Base-by-base conservation (phyloP, 1,284 basidiomycete genomes). In the Golubevia pallescens region DNA sequence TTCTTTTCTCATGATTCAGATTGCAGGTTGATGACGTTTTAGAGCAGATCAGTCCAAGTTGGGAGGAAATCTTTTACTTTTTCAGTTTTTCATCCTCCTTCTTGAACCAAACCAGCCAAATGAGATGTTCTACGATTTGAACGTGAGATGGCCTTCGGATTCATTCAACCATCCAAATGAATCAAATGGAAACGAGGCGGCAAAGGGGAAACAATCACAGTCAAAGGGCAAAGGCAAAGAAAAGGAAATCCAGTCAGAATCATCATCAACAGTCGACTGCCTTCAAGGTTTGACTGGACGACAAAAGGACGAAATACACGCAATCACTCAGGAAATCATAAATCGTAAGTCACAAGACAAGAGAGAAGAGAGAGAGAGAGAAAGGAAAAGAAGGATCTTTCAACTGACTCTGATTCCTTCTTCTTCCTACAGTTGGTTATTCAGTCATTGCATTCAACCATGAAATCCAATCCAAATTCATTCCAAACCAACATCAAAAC, bases 361-460 rank as follows among this genome's bases (percentile, higher is more conserved):
- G 20, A 21, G 20, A 21, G 10, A 28, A 56, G 7, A 56, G 54
- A 6, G 0, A 10, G 20, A 7, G 6, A 21, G 54, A 56, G 24
- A 28, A 10, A 56, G 20, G 7, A 5, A 56, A 10, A 7, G 20
- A 7, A 56, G 13, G 54, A 7, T 21, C 74, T 0, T 61, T 60
- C 13, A 64, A 76, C 21, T 74, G 76, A 55, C 68, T 78, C 32
- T 58, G 57, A 5, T 60, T 34, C 19, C 3, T 2, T 32, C 53
- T 53, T 52, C 38, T 32, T 60, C 61, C 8, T 21, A 1, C 53
- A 71, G 65, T 84, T 8, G 75, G 77, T 0, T 84, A 78, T 58
- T 60, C 67, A 3, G 63, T 64, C 3, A 61, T 83, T 10, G 81
- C 80, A 4, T 83, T 74, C 65, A 84, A 83, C 58, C 69, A 75